Evolutionary conservation across 768 basidiomycete species (phyloP).

Genomic region (Boletus reticulatus): DNA sequence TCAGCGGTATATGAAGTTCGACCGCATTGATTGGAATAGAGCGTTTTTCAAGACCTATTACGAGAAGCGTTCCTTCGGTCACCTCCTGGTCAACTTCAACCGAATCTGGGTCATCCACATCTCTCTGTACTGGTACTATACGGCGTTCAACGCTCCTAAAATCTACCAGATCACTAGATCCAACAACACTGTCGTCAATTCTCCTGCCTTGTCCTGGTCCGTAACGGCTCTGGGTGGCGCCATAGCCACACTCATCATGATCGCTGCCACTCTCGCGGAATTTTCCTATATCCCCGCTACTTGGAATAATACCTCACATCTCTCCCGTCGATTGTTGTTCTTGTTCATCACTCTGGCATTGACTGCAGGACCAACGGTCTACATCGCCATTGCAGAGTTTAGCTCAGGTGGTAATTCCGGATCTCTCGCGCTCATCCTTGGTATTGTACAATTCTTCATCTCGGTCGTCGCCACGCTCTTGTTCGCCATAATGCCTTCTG

Average conservation of each 20-base stretch:
- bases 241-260: slow-evolving; percentile 96
- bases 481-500: slow-evolving; percentile 91
- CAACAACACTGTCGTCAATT: slow-evolving; percentile 45
- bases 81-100: slow-evolving; percentile 99
- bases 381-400: slow-evolving; percentile 83
- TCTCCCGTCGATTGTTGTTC: slow-evolving; percentile 88
- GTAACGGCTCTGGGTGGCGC: slow-evolving; percentile 93
- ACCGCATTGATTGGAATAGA: slow-evolving; percentile 93
- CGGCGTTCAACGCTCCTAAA: slow-evolving; percentile 87
- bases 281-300: slow-evolving; percentile 98
- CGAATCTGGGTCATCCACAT: slow-evolving; percentile 99
- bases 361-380: slow-evolving; percentile 92
- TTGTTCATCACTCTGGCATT: slow-evolving; percentile 86
- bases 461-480: slow-evolving; percentile 82
- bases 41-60: slow-evolving; percentile 99
- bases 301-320: slow-evolving; percentile 98
- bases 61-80: slow-evolving; percentile 95
- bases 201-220: slow-evolving; percentile 86
- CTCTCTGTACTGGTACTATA: slow-evolving; percentile 94
- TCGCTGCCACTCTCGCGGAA: slow-evolving; percentile 88
- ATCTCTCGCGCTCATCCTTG: slow-evolving; percentile 83
- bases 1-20: slow-evolving; percentile 95
- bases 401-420: slow-evolving; percentile 55
- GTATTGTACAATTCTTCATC: slow-evolving; percentile 95
- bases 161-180: slow-evolving; percentile 58